Evolutionary conservation across 2,329 filamentous ascomycete species (phyloP), one percentile per base, ranked within the genome.

Genomic region (Cordyceps militaris): DNA sequence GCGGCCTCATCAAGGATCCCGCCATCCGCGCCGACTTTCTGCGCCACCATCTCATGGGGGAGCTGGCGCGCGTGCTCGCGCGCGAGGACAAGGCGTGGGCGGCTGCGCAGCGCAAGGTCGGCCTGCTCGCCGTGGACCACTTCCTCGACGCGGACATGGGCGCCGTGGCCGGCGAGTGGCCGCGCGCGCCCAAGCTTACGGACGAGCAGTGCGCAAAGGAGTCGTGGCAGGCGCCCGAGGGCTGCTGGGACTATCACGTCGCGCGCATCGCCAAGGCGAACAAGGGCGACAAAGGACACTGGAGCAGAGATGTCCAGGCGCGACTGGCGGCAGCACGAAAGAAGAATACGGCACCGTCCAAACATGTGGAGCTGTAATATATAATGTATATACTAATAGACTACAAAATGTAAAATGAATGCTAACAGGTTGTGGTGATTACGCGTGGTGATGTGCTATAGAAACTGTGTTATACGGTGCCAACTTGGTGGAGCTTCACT

Each of bases 61-160:
- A 76, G 32, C 71, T 86, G 7, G 73, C 85, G 14, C 74, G 77
- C 44, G 74, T 84, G 7, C 75, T 87, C 36, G 64, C 74, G 3
- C 74, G 71, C 9, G 70, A 76, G 24, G 75, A 71, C n/a, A 68
- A 72, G 4, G 73, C 75, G 26, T 82, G 83, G 73, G 76, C 76
- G 14, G 66, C 71, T 1, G 76, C 80, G 6, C 76, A 80, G 65
- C 76, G 75, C 59, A 82, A 79, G 64, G 78, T 80, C 24, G 82
- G 79, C 1, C 75, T 83, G 60, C 74, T 87, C 57, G 76, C 86
- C 28, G 74, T 81, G 34, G 85, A 88, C 65, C 84, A 78, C 60
- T 88, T 88, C 65, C 71, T 88, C n/a, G 85, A 88, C 64, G 77
- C 79, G 61, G 76, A 80, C 58, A 84, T 86, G 76, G 83, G 84